Evolutionary conservation across 2,329 filamentous ascomycete species (phyloP), one percentile per base, ranked within the genome.

Genomic region (Zelopaecilomyces penicillatus): DNA sequence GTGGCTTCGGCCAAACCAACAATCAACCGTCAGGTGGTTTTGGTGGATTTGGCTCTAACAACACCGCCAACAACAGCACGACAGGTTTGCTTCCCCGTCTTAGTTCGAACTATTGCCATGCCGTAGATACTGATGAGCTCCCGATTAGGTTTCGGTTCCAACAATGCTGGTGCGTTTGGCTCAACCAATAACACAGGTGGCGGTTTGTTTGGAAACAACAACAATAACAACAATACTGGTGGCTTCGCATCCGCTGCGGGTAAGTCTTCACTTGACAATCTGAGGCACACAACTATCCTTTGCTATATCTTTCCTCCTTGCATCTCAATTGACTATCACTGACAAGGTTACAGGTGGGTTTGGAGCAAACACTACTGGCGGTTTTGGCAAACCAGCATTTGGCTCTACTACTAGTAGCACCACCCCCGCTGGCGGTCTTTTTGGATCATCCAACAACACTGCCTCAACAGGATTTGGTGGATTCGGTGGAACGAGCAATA

Each of bases 1-100:
- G 75, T 45, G 74, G 76, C 69, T 83, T 83, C 65, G 78, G 78
- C 65, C 71, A 73, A 57, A 74, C 72, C 52, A 79, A 74, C 36
- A 52, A 55, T 39, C 49, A 57, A 37, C 42, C 46, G 42, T 54
- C 63, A 26, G 55, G 52, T 41, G 69, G 66, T 26, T 85, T 85
- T 63, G 76, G 76, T 54, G 78, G 78, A 37, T 82, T 78, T 48
- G 75, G 74, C 34, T 42, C 65, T 44, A 68, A 61, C 48, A 66
- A 59, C 49, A 69, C 56, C 48, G 67, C 58, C 53, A 63, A 57
- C 51, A 65, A 60, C 42, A 61, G 64, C 44, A 64, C 59, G 50
- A 59, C 71, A 65, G 76, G 79, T 82, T 78, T 61, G 75, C 72
- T 55, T 7, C 37, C 43, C 38, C 26, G 50, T 29, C 46, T 39